phyloP scores from a whole-genome alignment of 164 flowering plant genomes.

The Cinnamomum micranthum region DNA sequence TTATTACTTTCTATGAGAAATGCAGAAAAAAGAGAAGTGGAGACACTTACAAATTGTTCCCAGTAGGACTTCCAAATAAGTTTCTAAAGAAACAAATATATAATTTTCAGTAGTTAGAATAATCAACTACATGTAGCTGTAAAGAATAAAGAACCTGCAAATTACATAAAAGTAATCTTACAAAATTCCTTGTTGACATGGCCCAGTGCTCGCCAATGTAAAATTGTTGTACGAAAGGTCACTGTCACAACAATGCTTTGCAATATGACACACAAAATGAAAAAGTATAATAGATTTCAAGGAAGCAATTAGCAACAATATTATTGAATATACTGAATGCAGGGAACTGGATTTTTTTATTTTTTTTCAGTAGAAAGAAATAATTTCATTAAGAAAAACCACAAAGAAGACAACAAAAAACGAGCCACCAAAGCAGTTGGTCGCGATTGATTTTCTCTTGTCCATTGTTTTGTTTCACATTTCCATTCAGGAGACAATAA shows the following conservation, averaged over 20 bases:
- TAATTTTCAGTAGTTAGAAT: background rate
- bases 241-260: slow-evolving; percentile 25
- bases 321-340: too few relatives aligned
- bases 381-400: too few relatives aligned
- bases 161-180: slow-evolving; percentile 7
- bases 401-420: too few relatives aligned
- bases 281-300: background rate
- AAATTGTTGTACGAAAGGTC: slow-evolving; percentile 83
- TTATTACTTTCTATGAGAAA: background rate
- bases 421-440: too few relatives aligned
- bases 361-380: too few relatives aligned
- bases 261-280: background rate
- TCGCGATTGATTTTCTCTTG: too few relatives aligned
- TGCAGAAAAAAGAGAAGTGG: background rate
- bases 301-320: too few relatives aligned
- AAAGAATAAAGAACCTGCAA: background rate
- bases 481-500: background rate
- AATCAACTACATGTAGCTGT: slow-evolving; percentile 5
- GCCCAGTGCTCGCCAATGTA: slow-evolving; percentile 35
- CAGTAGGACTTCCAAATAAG: slow-evolving; percentile 51
- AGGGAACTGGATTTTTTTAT: too few relatives aligned
- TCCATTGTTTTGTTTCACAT: too few relatives aligned
- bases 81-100: slow-evolving; percentile 27
- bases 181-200: slow-evolving; percentile 27
- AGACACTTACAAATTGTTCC: slow-evolving; percentile 1